Base-by-base conservation (phyloP, 2,329 filamentous ascomycete genomes). In the Aspergillus ibericus region DNA sequence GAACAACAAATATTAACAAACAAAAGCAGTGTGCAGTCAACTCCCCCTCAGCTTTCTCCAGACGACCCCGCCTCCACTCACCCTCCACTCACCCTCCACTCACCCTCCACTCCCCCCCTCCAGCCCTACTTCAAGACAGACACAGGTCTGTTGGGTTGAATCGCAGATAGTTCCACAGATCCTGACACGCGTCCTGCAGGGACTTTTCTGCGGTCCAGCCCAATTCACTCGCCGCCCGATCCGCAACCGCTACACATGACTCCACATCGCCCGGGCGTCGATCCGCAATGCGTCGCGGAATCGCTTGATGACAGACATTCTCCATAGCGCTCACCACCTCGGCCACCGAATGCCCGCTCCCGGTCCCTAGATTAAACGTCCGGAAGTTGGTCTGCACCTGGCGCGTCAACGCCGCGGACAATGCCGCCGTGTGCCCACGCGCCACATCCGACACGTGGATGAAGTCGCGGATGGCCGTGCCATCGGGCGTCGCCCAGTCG, bases 401-500 rank as follows among this genome's bases (percentile, higher is more conserved):
- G 1, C 70, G 69, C 9, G 67, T 64, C 27, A 65, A 66, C 29
- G 73, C 68, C 12, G 77, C 68, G 4, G 66, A 62, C 13, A 87
- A 74, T 2, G 86, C 86, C 2, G 85, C 84, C 25, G 87, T 80
- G 70, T 89, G 86, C 3, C 73, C 86, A 36, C 81, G 77, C 5
- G 85, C 85, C 40, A 89, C 78, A 70, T 88, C 86, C 13, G 81
- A 82, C 20, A 88, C 86, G 64, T 88, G 86, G 62, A 88, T 87
- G 67, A 86, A 89, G 70, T 89, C 86, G 29, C 86, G 82, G 34
- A 88, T 80, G 0, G 85, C 85, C 0, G 86, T 88, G 15, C 86
- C 86, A 63, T 89, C 86, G 2, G 78, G 74, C 0, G 86, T 88
- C 53, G 84, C 80, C 81, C 85, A 89, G 71, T 89, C 85, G 2